Conservation (phyloP, 129 eudicot species). For the Ambrosia trifida region DNA sequence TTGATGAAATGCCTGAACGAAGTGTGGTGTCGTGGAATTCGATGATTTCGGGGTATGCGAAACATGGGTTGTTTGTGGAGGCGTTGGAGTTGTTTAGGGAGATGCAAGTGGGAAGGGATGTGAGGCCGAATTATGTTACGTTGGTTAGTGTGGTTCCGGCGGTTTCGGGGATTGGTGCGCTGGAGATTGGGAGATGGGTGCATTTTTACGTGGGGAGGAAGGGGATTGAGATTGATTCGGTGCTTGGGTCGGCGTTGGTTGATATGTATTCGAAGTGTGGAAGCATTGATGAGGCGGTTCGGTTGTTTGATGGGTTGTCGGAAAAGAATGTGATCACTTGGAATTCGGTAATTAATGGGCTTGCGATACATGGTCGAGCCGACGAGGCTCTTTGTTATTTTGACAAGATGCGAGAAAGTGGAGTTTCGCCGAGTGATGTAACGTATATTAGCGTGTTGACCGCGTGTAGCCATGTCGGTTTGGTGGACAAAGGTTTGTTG, state of each 20-base stretch:
- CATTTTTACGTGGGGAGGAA: slow-evolving; percentile 45
- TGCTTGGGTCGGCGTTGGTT: slow-evolving; percentile 56
- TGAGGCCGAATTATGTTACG: slow-evolving; percentile 44
- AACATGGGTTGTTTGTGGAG: slow-evolving; percentile 45
- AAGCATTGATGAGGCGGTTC: slow-evolving; percentile 48
- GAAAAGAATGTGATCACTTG: slow-evolving; percentile 52
- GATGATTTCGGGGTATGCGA: slow-evolving; percentile 55
- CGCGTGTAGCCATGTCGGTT: slow-evolving; percentile 63
- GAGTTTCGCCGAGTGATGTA: slow-evolving; percentile 43
- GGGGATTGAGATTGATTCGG: slow-evolving; percentile 31
- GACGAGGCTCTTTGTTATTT: slow-evolving; percentile 39
- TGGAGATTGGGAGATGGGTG: slow-evolving; percentile 54
- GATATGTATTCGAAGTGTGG: slow-evolving; percentile 73
- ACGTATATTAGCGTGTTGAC: slow-evolving; percentile 46
- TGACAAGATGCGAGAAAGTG: slow-evolving; percentile 37
- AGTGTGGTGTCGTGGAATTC: slow-evolving; percentile 59
- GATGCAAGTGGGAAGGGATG: slow-evolving; percentile 44
- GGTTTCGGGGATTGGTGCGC: slow-evolving; percentile 49
- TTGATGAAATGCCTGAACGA: slow-evolving; percentile 46
- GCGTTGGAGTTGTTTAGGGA: slow-evolving; percentile 43
- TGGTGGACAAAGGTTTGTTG: slow-evolving; percentile 46
- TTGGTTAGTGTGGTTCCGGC: slow-evolving; percentile 44
- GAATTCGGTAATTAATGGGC: slow-evolving; percentile 57
- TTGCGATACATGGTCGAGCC: slow-evolving; percentile 54
- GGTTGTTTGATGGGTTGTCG: slow-evolving; percentile 38